Percentiles rank a stretch among this genome's conserved stretches.
Evolutionary conservation across 2,329 filamentous ascomycete species (phyloP).

Genomic region (Fusarium dimerum): DNA sequence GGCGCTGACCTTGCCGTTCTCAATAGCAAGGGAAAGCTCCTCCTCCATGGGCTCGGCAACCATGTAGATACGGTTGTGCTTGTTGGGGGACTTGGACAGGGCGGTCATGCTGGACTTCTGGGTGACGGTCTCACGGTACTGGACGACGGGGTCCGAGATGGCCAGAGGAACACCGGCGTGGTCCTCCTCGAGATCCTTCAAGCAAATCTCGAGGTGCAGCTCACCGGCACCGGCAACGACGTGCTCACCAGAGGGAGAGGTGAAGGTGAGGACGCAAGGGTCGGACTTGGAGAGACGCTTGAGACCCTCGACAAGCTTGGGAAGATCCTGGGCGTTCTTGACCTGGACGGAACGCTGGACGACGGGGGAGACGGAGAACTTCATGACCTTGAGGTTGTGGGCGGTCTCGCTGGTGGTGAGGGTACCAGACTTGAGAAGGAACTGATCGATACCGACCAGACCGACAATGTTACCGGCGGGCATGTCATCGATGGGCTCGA

Average conservation of each 20-base stretch:
- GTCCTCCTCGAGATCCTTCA: constrained; percentile 99
- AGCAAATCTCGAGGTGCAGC: constrained; percentile 98
- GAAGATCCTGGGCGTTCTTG: constrained; percentile 99
- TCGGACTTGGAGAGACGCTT: constrained; percentile 99
- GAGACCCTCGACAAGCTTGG: constrained; percentile 99
- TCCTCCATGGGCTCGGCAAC: constrained; percentile 86
- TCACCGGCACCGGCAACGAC: constrained; percentile 98
- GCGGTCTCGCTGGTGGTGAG: constrained; percentile 95
- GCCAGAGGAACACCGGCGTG: constrained; percentile 98
- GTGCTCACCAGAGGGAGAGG: constrained; percentile 95
- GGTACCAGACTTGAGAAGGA: constrained; percentile 99
- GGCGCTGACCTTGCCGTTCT: constrained; percentile 85
- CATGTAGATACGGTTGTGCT: constrained; percentile 99
- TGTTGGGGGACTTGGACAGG: constrained; percentile 99
- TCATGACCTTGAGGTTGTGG: constrained; percentile 99
- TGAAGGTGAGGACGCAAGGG: constrained; percentile 91
- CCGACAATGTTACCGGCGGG: constrained; percentile 99
- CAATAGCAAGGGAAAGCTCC: constrained; percentile 89
- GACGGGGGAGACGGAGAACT: constrained; percentile 99
- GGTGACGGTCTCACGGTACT: constrained; percentile 95
- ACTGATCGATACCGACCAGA: constrained; percentile 99
- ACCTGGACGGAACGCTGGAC: constrained; percentile 98
- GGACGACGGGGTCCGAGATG: constrained; percentile 96
- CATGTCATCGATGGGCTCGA: constrained; percentile 98
- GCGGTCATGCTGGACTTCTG: constrained; percentile 89